A percentile compares a stretch with the other conserved stretches of the same genome.
These are phyloP conservation scores for Echites panduratus DNA, from an alignment of 257 asterid species.

Conservation along the genomic window DNA sequence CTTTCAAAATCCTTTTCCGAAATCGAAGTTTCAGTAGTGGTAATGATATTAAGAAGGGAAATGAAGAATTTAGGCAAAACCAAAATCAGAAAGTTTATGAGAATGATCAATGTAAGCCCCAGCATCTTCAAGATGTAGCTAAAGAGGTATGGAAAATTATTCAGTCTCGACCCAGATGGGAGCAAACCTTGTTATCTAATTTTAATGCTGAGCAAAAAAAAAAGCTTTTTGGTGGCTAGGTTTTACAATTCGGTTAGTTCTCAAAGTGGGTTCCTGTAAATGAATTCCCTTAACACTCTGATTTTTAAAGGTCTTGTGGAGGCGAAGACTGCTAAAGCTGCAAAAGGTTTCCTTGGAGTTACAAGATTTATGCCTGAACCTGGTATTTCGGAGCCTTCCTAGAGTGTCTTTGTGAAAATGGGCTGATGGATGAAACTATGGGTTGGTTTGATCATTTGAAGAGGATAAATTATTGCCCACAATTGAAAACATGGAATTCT, in stretches of 20 bases:
- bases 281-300: constrained; percentile 26
- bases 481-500: constrained; percentile 49
- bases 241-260: constrained; percentile 60
- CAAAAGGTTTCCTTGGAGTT: constrained; percentile 37
- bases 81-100: constrained; percentile 21
- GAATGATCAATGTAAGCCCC: constrained; percentile 19
- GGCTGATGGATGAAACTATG: constrained; percentile 42
- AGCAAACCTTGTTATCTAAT: constrained; percentile 42
- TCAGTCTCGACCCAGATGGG: constrained; percentile 58
- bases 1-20: constrained; percentile 21
- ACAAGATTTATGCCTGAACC: constrained; percentile 46
- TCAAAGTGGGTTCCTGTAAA: constrained; percentile 33
- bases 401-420: constrained; percentile 41
- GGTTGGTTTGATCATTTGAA: constrained; percentile 31
- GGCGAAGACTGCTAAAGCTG: constrained; percentile 50
- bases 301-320: constrained; percentile 52
- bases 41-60: constrained; percentile 20
- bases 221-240: constrained; percentile 33
- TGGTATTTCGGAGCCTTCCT: constrained; percentile 22
- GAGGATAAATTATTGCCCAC: constrained; percentile 26
- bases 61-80: constrained; percentile 18
- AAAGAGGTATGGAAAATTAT: constrained; percentile 43
- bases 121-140: constrained; percentile 31
- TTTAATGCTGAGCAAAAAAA: constrained; percentile 44
- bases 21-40: constrained; percentile 33